phyloP scores from a whole-genome alignment of 1,284 basidiomycete species.

The Phylloporus sp. region DNA sequence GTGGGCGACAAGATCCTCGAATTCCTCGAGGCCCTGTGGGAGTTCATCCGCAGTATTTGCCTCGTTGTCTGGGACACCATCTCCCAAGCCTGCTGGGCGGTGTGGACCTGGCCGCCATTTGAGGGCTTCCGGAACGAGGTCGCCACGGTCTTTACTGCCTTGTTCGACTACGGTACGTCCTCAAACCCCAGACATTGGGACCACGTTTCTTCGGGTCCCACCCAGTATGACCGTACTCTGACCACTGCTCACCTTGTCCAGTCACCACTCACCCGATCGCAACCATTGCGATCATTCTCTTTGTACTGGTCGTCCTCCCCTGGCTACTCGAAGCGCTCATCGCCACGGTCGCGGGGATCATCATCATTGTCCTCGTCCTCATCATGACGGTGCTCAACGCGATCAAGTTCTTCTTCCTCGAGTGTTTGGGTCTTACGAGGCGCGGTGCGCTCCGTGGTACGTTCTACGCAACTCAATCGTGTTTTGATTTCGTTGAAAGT shows the following conservation, averaged over 20 bases:
- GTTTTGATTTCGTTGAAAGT: background rate
- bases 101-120: constrained; percentile 32
- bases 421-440: background rate
- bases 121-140: constrained; percentile 30
- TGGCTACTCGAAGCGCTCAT: no score
- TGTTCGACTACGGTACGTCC: constrained; percentile 24
- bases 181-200: no score
- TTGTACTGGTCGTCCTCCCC: constrained; percentile 9
- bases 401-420: background rate
- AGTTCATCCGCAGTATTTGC: background rate
- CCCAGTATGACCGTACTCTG: no score
- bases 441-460: constrained; percentile 18
- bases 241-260: background rate
- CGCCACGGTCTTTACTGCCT: constrained; percentile 7
- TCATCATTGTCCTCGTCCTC: constrained; percentile 18
- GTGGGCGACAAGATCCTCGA: constrained; percentile 11
- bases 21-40: background rate
- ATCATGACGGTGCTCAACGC: constrained; percentile 2
- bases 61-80: constrained; percentile 4
- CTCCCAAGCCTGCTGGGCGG: constrained; percentile 9
- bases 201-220: background rate
- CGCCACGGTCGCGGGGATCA: constrained; percentile 5
- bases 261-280: constrained; percentile 22
- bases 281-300: constrained; percentile 13
- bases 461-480: background rate